phyloP scores from a whole-genome alignment of 768 basidiomycete species.

The Pholiota conissans region DNA sequence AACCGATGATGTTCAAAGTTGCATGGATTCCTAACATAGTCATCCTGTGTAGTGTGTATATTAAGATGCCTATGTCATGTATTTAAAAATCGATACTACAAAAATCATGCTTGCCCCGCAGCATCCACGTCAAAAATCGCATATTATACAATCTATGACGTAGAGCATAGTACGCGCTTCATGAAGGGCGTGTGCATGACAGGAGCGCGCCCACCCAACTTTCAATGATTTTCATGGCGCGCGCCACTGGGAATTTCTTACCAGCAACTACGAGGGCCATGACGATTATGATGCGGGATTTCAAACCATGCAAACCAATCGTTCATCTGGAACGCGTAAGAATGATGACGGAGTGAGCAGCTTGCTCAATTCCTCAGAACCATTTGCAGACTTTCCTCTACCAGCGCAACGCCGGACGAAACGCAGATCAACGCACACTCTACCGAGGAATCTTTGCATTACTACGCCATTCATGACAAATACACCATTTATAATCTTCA shows the following conservation, averaged over 20 bases:
- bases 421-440: background rate
- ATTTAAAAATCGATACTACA: no score
- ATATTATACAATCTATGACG: background rate
- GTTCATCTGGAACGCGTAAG: no score
- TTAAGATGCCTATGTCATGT: no score
- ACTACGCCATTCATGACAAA: background rate
- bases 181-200: no score
- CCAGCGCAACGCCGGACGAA: background rate
- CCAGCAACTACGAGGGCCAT: no score
- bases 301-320: no score
- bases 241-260: no score
- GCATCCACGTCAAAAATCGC: background rate
- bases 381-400: background rate
- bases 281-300: no score
- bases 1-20: background rate
- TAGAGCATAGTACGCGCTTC: background rate
- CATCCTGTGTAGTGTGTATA: background rate
- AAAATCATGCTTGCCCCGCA: background rate
- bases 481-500: background rate
- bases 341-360: background rate
- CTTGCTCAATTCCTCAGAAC: background rate
- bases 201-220: no score
- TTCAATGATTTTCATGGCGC: no score
- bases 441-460: background rate
- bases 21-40: background rate